Percentiles rank a stretch among this genome's conserved stretches.
Evolutionary conservation across 148 eudicot species (phyloP).

Genomic region (Chenopodium suecicum): DNA sequence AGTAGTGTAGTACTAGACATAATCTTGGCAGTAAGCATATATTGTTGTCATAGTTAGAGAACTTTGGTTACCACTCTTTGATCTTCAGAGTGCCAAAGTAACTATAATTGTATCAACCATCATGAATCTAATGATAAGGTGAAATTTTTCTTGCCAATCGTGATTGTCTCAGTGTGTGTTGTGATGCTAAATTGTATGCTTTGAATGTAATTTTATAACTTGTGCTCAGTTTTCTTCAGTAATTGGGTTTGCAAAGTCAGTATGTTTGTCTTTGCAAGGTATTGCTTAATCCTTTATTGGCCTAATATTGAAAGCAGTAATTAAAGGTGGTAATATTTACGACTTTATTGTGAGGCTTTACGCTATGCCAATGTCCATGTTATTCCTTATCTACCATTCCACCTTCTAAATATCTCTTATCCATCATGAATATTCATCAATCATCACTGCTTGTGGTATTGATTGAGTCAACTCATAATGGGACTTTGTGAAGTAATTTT

Average conservation of each 20-base stretch:
- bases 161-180: background rate
- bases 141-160: background rate
- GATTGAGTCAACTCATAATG: background rate
- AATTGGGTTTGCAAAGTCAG: background rate
- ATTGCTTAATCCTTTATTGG: background rate
- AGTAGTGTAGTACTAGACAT: background rate
- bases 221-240: background rate
- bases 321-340: background rate
- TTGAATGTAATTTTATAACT: background rate
- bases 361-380: background rate
- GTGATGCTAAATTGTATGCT: background rate
- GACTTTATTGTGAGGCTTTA: background rate
- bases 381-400: no score
- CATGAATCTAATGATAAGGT: conserved; percentile 3
- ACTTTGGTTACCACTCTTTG: background rate
- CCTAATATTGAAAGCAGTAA: background rate
- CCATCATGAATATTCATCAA: no score
- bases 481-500: background rate
- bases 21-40: background rate
- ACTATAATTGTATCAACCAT: conserved; percentile 5
- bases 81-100: background rate
- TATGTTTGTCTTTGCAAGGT: background rate
- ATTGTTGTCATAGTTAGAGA: conserved; percentile 7
- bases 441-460: background rate
- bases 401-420: no score